phyloP scores from a whole-genome alignment of 352 stramenopile genomes.

The Phytophthora melonis region DNA sequence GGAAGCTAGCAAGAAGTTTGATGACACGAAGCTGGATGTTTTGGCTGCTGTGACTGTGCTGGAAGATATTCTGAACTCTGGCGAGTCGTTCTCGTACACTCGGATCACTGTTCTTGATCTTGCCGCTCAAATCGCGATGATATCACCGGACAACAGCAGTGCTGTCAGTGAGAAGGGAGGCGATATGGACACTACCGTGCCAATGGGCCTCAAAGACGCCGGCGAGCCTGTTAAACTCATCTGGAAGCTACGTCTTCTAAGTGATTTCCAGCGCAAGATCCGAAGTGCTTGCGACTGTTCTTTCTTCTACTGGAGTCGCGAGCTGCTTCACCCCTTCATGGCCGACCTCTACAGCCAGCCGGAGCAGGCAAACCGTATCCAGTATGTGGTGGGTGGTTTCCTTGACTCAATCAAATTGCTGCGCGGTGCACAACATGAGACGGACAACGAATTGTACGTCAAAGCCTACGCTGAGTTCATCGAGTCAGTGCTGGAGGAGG shows the following conservation, averaged over 20 bases:
- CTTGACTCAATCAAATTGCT: constrained; percentile 81
- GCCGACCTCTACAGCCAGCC: constrained; percentile 82
- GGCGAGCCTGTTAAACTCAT: constrained; percentile 85
- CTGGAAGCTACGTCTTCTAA: constrained; percentile 88
- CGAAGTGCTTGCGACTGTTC: constrained; percentile 90
- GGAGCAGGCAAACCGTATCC: constrained; percentile 84
- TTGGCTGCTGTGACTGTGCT: constrained; percentile 86
- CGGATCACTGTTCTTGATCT: constrained; percentile 83
- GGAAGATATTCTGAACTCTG: constrained; percentile 85
- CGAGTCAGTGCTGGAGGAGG: constrained; percentile 84
- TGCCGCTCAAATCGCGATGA: constrained; percentile 82
- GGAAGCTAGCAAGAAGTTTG: constrained; percentile 88
- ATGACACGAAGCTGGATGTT: constrained; percentile 89
- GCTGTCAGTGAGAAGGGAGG: constrained; percentile 46
- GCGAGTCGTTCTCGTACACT: constrained; percentile 89
- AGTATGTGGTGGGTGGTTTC: constrained; percentile 86
- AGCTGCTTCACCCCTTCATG: constrained; percentile 90
- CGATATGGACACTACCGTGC: constrained; percentile 47
- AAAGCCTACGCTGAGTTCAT: constrained; percentile 84
- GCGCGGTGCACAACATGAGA: constrained; percentile 80
- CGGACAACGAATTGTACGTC: constrained; percentile 72
- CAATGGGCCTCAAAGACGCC: constrained; percentile 65
- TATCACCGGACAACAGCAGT: constrained; percentile 62
- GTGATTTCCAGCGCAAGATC: constrained; percentile 91
- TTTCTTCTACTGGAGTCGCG: constrained; percentile 94